Base-by-base conservation (phyloP, 1,139 yeast species). In the Saccharomyces pastorianus region DNA sequence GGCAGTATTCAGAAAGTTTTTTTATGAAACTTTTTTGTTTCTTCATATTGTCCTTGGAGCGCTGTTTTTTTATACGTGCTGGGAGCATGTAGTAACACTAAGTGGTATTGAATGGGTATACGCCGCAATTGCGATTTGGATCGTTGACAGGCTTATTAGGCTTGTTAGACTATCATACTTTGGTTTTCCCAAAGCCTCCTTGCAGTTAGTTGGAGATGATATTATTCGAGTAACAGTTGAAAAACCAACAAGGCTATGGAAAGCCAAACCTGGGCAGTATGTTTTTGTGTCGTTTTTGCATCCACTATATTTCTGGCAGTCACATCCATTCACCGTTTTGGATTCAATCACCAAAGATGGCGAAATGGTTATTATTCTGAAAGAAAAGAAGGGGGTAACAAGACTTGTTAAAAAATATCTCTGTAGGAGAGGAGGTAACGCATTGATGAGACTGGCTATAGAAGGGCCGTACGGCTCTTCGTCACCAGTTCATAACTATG, bases 241-340 rank as follows among this genome's bases (percentile, higher is more conserved):
- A 49, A 66, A 72, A 6, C 70, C 74, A 4, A 59, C 64, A 50
- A 61, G 59, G 51, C 74, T 81, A 9, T 56, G 57, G 44, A 69
- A 76, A 14, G 64, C 67, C 53, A 57, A 59, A 53, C 69, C 70
- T 7, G 70, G 70, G 0, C 66, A 66, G 52, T 66, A 65, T 53
- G 65, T 57, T 4, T 68, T 62, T 50, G 55, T 65, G 4, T 65
- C 66, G 51, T 60, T 68, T 34, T 48, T 62, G 53, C 56, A 57
- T 48, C 63, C 66, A 4, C 25, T 52, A 2, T 78, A 80, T 53
- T 84, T 84, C 59, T 86, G 82, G 83, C 89, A 85, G 64, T 79
- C 85, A 0, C 91, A 85, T 66, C 91, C 91, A 0, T 85, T 85
- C 62, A 82, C 89, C 0, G 76, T 81, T 13, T 74, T 82, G 27